Conservation (phyloP, 2,329 filamentous ascomycete genomes). For the Xylaria sp. region DNA sequence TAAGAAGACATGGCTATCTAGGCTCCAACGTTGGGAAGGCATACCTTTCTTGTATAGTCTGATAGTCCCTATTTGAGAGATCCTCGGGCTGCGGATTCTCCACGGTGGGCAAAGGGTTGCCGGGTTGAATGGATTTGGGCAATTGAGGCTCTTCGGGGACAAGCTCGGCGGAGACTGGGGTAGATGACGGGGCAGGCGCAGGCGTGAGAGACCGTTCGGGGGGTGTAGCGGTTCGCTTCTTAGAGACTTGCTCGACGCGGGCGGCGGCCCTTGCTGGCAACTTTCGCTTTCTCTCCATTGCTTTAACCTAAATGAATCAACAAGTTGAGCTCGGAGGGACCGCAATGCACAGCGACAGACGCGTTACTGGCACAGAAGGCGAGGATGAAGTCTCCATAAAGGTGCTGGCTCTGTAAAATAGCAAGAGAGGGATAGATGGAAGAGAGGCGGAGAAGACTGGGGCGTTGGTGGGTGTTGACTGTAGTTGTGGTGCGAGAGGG, state of each 20-base stretch:
- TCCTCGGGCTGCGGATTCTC: constrained; percentile 67
- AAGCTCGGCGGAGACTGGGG: constrained; percentile 42
- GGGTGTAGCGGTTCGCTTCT: constrained; percentile 61
- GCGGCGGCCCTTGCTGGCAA: constrained; percentile 64
- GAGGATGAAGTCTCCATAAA: not conserved
- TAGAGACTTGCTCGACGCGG: constrained; percentile 60
- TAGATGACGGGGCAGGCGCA: constrained; percentile 37
- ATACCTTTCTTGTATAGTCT: constrained; percentile 73
- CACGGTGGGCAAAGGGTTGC: constrained; percentile 72
- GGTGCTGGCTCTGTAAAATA: not conserved
- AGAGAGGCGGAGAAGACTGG: not conserved
- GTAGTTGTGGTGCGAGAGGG: not conserved
- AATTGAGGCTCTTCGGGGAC: constrained; percentile 46
- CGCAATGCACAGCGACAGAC: not conserved
- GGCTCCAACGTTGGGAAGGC: constrained; percentile 9
- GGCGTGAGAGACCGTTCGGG: constrained; percentile 56
- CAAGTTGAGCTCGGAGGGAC: not conserved
- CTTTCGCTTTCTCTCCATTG: constrained; percentile 69
- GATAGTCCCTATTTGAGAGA: constrained; percentile 67
- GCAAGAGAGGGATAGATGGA: not conserved
- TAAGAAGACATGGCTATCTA: constrained; percentile 14
- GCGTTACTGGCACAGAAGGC: not conserved
- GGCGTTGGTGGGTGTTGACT: not conserved
- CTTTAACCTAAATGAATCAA: not conserved
- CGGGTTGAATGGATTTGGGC: constrained; percentile 65